Conservation (phyloP, 176 grass and related monocot genomes). For the Carex scoparia region DNA sequence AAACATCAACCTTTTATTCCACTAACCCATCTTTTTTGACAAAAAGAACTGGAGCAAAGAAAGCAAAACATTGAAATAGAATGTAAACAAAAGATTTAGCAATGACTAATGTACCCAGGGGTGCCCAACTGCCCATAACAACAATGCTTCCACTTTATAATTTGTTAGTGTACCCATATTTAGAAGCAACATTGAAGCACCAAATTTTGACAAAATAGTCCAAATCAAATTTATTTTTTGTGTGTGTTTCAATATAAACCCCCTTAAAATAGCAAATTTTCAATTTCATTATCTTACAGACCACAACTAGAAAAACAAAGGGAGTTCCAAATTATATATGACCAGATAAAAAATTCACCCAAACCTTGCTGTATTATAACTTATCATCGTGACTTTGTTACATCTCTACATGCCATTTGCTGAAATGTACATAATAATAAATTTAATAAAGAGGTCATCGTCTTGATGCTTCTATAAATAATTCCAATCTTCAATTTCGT, state of each 20-base stretch:
- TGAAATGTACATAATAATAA: too few species aligned
- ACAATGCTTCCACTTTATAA: background rate
- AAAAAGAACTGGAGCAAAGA: background rate
- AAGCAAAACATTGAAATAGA: constrained; percentile 16
- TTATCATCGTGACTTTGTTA: too few species aligned
- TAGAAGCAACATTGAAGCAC: background rate
- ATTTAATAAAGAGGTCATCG: too few species aligned
- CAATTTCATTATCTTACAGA: background rate
- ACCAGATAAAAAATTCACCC: constrained; percentile 8
- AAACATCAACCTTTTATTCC: background rate
- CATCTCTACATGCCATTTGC: too few species aligned
- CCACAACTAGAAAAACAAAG: background rate
- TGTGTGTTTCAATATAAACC: background rate
- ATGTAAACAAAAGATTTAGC: background rate
- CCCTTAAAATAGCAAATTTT: constrained; percentile 13
- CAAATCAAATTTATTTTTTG: background rate
- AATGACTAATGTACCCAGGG: background rate
- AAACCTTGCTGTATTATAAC: too few species aligned
- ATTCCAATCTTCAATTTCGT: too few species aligned
- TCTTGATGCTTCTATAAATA: too few species aligned
- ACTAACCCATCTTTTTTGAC: background rate
- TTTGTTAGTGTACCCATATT: background rate
- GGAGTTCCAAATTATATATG: background rate
- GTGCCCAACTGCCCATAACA: background rate
- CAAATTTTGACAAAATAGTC: background rate